phyloP scores from a whole-genome alignment of 2,329 filamentous ascomycete genomes.

The Colletotrichum orbiculare region DNA sequence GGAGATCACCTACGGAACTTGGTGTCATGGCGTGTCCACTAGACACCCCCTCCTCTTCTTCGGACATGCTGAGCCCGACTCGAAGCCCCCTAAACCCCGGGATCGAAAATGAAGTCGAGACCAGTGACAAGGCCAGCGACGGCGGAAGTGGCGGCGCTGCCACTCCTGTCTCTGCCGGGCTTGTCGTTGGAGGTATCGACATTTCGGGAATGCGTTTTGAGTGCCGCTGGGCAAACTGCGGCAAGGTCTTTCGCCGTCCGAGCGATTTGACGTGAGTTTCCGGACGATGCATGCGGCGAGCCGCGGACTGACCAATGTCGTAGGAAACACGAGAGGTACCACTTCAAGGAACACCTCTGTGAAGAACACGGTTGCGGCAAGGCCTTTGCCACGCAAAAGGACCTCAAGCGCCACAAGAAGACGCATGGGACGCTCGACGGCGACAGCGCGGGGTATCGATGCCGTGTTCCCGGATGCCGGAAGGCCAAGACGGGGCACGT shows the following conservation, averaged over 20 bases:
- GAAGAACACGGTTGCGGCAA: conserved; percentile 35
- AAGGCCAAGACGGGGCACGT: conserved; percentile 41
- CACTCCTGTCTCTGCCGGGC: conserved; percentile 10
- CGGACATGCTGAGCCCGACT: conserved; percentile 36
- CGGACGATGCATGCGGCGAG: neutral
- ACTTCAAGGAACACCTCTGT: conserved; percentile 40
- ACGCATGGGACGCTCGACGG: conserved; percentile 37
- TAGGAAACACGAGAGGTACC: conserved; percentile 41
- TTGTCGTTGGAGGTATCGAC: conserved; percentile 13
- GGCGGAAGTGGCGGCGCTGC: conserved; percentile 17
- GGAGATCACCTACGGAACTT: conserved; percentile 38
- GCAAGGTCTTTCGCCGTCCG: conserved; percentile 34
- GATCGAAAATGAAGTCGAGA: conserved; percentile 21
- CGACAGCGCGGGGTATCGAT: conserved; percentile 40
- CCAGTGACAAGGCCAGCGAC: conserved; percentile 32
- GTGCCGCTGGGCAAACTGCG: conserved; percentile 34
- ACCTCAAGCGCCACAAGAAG: conserved; percentile 41
- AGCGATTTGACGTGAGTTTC: conserved; percentile 37
- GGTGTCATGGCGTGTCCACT: conserved; percentile 39
- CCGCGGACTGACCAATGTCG: conserved; percentile 9
- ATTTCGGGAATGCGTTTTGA: conserved; percentile 31
- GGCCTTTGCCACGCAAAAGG: conserved; percentile 42
- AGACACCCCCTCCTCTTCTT: conserved; percentile 38
- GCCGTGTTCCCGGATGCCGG: conserved; percentile 41
- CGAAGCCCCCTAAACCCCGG: conserved; percentile 33